phyloP scores from a whole-genome alignment of 2,329 filamentous ascomycete genomes.

The Aspergillus pseudoviridinutans region DNA sequence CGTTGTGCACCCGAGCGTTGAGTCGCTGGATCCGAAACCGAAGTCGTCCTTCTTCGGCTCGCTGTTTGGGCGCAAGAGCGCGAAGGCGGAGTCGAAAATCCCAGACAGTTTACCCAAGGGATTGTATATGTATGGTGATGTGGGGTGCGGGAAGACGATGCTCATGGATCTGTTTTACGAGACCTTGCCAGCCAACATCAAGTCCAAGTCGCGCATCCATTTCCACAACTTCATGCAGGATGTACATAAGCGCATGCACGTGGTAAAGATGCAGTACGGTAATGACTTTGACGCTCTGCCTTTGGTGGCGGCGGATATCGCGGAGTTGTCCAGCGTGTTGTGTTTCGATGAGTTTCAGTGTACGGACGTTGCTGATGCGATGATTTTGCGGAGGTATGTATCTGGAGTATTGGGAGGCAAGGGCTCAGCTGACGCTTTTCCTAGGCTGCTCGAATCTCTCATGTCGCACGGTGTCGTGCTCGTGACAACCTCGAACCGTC shows the following conservation, averaged over 20 bases:
- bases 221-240: slow-evolving; percentile 99
- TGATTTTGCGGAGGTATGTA: slow-evolving; percentile 76
- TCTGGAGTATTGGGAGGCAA: background rate
- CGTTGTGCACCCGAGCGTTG: slow-evolving; percentile 72
- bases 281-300: slow-evolving; percentile 87
- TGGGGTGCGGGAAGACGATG: slow-evolving; percentile 98
- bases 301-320: slow-evolving; percentile 92
- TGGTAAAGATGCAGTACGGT: slow-evolving; percentile 83
- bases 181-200: slow-evolving; percentile 75
- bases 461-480: slow-evolving; percentile 98
- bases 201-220: slow-evolving; percentile 85
- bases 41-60: slow-evolving; percentile 51
- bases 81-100: slow-evolving; percentile 45
- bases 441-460: slow-evolving; percentile 73
- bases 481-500: slow-evolving; percentile 94
- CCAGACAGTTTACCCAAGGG: slow-evolving; percentile 77
- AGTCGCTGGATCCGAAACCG: slow-evolving; percentile 57
- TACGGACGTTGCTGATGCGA: slow-evolving; percentile 96
- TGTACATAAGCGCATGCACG: slow-evolving; percentile 85
- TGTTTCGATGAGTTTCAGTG: slow-evolving; percentile 99
- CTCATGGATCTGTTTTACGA: slow-evolving; percentile 98
- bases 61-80: slow-evolving; percentile 35
- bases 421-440: slow-evolving; percentile 20
- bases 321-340: slow-evolving; percentile 75
- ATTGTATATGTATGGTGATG: slow-evolving; percentile 92